phyloP scores from a whole-genome alignment of 2,329 filamentous ascomycete genomes.

The Paecilomyces formosus region DNA sequence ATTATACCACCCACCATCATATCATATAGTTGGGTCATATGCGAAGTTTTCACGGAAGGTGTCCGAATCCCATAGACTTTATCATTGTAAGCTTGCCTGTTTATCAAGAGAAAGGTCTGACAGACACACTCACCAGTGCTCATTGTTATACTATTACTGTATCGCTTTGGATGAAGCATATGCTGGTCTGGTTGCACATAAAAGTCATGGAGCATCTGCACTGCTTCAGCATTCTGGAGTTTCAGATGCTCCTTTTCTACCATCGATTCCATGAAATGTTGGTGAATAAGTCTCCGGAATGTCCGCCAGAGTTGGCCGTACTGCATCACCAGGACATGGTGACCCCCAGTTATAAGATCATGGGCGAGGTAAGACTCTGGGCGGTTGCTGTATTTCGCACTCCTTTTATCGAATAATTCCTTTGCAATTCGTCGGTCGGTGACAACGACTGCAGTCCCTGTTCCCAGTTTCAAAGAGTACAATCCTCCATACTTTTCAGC shows the following conservation, averaged over 20 bases:
- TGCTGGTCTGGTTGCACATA: constrained; percentile 33
- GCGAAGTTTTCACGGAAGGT: constrained; percentile 18
- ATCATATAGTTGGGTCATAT: constrained; percentile 34
- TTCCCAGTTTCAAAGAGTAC: constrained; percentile 37
- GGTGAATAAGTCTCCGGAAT: constrained; percentile 41
- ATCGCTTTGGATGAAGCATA: constrained; percentile 43
- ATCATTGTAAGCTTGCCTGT: neutral
- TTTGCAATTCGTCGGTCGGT: constrained; percentile 34
- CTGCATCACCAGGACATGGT: constrained; percentile 43
- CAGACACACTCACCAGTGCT: constrained; percentile 22
- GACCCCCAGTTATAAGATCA: constrained; percentile 37
- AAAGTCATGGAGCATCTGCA: constrained; percentile 42
- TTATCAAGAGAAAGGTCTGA: neutral
- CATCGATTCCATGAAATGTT: constrained; percentile 39
- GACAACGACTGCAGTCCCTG: constrained; percentile 34
- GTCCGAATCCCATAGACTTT: constrained; percentile 31
- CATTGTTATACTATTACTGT: constrained; percentile 44
- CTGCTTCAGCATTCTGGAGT: constrained; percentile 41
- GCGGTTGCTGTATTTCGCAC: constrained; percentile 36
- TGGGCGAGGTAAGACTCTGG: constrained; percentile 37
- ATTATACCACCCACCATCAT: constrained; percentile 22
- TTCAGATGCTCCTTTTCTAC: constrained; percentile 36
- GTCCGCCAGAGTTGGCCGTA: constrained; percentile 40
- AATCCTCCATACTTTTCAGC: constrained; percentile 37
- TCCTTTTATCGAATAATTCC: constrained; percentile 40